Conservation (phyloP, 2,329 filamentous ascomycete genomes). For the Alternaria dauci region DNA sequence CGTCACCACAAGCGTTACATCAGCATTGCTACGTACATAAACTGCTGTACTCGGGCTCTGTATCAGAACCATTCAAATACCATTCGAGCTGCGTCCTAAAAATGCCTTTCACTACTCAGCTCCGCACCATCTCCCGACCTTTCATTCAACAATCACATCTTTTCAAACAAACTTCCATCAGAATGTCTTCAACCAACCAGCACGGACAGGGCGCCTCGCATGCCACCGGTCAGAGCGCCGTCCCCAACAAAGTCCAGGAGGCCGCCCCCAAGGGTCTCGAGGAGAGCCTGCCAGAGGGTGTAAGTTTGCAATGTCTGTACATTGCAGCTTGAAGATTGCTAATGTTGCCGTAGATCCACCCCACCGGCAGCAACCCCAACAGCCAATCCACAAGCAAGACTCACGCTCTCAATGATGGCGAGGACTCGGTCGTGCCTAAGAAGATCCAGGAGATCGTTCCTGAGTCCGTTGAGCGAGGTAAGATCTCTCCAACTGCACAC, state of each 20-base stretch:
- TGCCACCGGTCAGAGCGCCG: slow-evolving; percentile 51
- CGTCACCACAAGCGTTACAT: slow-evolving; percentile 4
- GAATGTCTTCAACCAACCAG: slow-evolving; percentile 45
- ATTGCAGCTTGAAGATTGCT: neutral
- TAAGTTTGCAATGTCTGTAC: slow-evolving; percentile 18
- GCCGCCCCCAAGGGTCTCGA: slow-evolving; percentile 51
- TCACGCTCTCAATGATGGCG: slow-evolving; percentile 51
- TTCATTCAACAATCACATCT: slow-evolving; percentile 23
- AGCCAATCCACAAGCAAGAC: slow-evolving; percentile 47
- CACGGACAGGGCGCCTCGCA: slow-evolving; percentile 54
- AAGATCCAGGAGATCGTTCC: slow-evolving; percentile 56
- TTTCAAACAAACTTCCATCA: slow-evolving; percentile 26
- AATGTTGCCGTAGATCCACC: slow-evolving; percentile 44
- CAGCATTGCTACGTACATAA: slow-evolving; percentile 12
- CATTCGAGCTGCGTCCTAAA: neutral
- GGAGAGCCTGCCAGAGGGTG: slow-evolving; percentile 51
- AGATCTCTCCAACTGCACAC: neutral
- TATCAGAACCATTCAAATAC: slow-evolving; percentile 7
- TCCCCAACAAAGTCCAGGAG: slow-evolving; percentile 53
- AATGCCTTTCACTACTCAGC: slow-evolving; percentile 32
- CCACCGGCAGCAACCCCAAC: slow-evolving; percentile 48
- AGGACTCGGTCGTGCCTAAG: slow-evolving; percentile 53
- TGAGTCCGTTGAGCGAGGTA: slow-evolving; percentile 54
- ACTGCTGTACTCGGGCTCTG: neutral
- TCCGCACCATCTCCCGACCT: slow-evolving; percentile 30